A percentile compares a stretch with the other conserved stretches of the same genome.
Evolutionary conservation across 2,329 filamentous ascomycete species (phyloP).

Genomic region (Cercospora sp.): DNA sequence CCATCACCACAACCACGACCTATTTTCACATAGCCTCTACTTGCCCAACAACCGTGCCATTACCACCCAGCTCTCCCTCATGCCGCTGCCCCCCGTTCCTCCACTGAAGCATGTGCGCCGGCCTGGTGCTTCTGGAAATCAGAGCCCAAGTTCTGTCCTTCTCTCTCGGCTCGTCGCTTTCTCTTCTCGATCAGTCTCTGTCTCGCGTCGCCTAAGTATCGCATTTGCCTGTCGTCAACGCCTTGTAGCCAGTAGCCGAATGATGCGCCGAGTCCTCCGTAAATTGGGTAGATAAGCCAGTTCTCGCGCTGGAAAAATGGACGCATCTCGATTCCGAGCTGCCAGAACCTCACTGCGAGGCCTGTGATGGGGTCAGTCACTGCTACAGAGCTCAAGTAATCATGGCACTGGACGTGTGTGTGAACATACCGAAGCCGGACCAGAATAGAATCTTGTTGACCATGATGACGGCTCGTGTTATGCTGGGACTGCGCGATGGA

Average conservation of each 20-base stretch:
- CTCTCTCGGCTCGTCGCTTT: conserved; percentile 69
- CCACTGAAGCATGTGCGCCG: conserved; percentile 21
- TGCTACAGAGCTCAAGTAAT: not conserved
- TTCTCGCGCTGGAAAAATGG: conserved; percentile 83
- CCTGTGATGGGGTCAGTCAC: conserved; percentile 55
- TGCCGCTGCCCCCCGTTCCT: conserved; percentile 11
- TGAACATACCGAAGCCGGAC: conserved; percentile 77
- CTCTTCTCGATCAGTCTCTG: conserved; percentile 84
- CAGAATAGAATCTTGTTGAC: conserved; percentile 71
- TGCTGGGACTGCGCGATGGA: not conserved
- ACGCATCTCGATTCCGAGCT: conserved; percentile 97
- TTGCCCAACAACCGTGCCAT: not conserved
- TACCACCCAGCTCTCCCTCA: not conserved
- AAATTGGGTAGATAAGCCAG: conserved; percentile 90
- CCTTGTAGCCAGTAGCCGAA: conserved; percentile 98
- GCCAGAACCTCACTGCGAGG: conserved; percentile 88
- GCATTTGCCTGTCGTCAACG: conserved; percentile 79
- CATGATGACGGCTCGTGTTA: conserved; percentile 40
- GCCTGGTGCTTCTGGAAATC: conserved; percentile 38
- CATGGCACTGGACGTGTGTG: not conserved
- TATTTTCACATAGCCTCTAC: not conserved
- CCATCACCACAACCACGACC: not conserved
- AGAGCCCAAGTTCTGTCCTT: conserved; percentile 44
- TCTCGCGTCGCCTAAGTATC: conserved; percentile 75
- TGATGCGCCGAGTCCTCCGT: conserved; percentile 78